Base-by-base conservation (phyloP, 768 basidiomycete species). In the Russula griseocarnosa region DNA sequence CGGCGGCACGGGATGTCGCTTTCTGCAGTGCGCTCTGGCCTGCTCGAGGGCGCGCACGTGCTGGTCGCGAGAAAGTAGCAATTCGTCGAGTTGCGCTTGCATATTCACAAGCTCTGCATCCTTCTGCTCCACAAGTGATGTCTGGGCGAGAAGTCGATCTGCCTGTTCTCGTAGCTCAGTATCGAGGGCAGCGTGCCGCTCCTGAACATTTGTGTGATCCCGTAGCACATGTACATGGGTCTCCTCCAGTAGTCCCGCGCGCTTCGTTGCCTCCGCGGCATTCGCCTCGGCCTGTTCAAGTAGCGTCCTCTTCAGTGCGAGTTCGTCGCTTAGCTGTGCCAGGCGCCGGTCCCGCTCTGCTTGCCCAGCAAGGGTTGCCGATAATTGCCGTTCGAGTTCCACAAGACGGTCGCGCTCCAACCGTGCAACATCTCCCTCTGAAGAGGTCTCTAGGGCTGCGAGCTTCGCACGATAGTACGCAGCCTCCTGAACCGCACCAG, bases 401-500 rank as follows among this genome's bases (percentile, higher is more conserved):
- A 79, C 71, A 22, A 86, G 75, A 42, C 94, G 90, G 55, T 93
- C 89, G 13, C 86, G 84, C 67, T 97, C 94, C 7, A 95, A 72
- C 32, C 86, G 86, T 36, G 79, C 76, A 2, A 85, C 71, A 38
- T 96, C 94, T 7, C 76, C 71, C 11, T 86, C 82, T 20, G 85
- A 82, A 50, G 82, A 80, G 1, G 82, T 76, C 73, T 98, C 97
- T 56, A 92, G 76, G 0, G 96, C 94, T 3, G 86, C 82, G n/a
- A 96, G 78, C 76, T 98, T 98, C 53, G 95, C 92, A 55, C 95
- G 92, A 73, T 94, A 97, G 77, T 90, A 98, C 1, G 94, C 92
- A 3, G 95, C 90, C 75, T 99, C 97, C 74, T 98, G 92, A 9
- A 90, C 76, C 1, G 97, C 97, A 49, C 83, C 86, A 8, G 80